Percentiles rank a stretch among this genome's conserved stretches.
Evolutionary conservation across 805 yeast genomes (phyloP).

Genomic region (Pichia pseudocactophila): DNA sequence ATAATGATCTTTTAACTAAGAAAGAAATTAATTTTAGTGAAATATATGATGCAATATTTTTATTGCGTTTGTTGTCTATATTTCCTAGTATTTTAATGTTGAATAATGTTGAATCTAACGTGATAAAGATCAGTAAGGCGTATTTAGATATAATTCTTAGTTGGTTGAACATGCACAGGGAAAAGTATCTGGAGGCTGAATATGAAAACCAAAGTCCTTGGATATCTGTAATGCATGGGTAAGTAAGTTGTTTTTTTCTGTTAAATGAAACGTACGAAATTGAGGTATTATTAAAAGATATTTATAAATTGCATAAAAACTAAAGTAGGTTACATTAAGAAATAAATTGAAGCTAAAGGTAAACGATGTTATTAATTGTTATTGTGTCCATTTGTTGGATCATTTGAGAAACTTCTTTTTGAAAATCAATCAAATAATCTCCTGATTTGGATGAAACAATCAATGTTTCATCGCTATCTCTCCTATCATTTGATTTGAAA

Average conservation of each 20-base stretch:
- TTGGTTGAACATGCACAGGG: constrained; percentile 40
- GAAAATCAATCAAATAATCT: constrained; percentile 2
- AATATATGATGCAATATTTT: constrained; percentile 75
- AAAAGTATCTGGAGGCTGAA: constrained; percentile 28
- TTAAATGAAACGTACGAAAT: no score
- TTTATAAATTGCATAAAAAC: no score
- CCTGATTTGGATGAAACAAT: not conserved
- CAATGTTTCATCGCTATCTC: not conserved
- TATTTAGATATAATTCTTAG: constrained; percentile 47
- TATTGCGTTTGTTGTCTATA: constrained; percentile 65
- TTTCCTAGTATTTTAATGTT: constrained; percentile 78
- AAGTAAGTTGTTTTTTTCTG: no score
- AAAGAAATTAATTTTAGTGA: constrained; percentile 24
- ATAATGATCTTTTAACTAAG: constrained; percentile 37
- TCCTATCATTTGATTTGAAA: not conserved
- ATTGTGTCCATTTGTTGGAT: constrained; percentile 13
- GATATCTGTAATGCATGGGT: constrained; percentile 11
- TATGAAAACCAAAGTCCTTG: constrained; percentile 45
- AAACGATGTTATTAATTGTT: constrained; percentile 13
- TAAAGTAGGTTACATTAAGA: not conserved
- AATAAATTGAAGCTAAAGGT: constrained; percentile 5
- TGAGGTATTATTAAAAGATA: not conserved
- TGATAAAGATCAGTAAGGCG: constrained; percentile 45
- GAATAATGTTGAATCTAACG: constrained; percentile 73
- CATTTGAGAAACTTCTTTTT: constrained; percentile 11